Base-by-base conservation (phyloP, 2,329 filamentous ascomycete species). In the Penicillium sp. region DNA sequence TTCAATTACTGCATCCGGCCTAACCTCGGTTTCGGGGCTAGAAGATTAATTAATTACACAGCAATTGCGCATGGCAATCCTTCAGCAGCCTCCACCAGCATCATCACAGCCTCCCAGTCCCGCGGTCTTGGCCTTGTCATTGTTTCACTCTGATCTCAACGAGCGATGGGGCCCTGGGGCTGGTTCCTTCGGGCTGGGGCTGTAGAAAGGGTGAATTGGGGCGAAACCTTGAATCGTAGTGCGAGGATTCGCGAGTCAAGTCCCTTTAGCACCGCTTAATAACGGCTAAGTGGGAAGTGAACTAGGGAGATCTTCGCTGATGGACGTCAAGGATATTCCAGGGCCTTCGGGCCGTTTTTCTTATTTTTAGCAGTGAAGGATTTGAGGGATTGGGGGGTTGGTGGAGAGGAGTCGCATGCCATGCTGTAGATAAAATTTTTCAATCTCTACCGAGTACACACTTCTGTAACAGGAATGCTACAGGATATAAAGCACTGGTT, bases 311-410 rank as follows among this genome's bases (percentile, higher is more conserved):
- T 43, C 39, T 16, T 43, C 39, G 21, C 39, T 18, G 39, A 16
- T 43, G 23, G 13, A 43, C 14, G n/a, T 29, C 21, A 24, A 40
- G n/a, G 16, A 37, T 40, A n/a, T 28, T 43, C 13, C 33, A 10
- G 24, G 23, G 5, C 11, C 28, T 23, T 40, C 37, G 37, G 37
- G 19, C 39, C 24, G 39, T 10, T 33, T 43, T 43, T 43, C 39
- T 43, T 43, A 43, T 43, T 43, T 43, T 43, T 43, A 43, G 39
- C n/a, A 26, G 19, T 42, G 39, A 43, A 43, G 39, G 39, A 43
- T 43, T 43, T 23, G 39, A 43, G 14, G 37, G 24, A 23, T 18
- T 26, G 39, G 16, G 21, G 39, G 14, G 9, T 9, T 7, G 18
- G 36, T 8, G 37, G 5, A 4, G 13, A 24, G 21, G 16, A 28